phyloP scores from a whole-genome alignment of 192 early-diverging fungal species.

The Entophlyctis helioformis region DNA sequence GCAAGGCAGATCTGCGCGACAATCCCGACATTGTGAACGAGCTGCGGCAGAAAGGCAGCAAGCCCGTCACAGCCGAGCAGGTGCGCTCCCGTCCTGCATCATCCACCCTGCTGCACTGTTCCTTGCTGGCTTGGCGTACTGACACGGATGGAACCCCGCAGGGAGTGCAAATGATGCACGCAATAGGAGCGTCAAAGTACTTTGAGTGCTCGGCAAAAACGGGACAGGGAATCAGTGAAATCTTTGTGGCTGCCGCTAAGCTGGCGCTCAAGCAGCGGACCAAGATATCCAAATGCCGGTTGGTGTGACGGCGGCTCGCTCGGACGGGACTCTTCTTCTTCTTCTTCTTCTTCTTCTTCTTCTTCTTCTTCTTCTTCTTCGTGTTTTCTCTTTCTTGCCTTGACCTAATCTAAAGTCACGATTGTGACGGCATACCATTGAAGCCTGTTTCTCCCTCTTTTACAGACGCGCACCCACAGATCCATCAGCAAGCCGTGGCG shows the following conservation, averaged over 20 bases:
- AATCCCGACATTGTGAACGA: slow-evolving; percentile 16
- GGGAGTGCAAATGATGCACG: slow-evolving; percentile 50
- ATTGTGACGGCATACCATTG: no score
- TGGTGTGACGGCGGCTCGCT: no score
- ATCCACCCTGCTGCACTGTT: background rate
- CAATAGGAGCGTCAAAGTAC: slow-evolving; percentile 67
- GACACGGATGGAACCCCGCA: slow-evolving; percentile 19
- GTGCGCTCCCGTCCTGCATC: slow-evolving; percentile 3
- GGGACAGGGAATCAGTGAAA: slow-evolving; percentile 52
- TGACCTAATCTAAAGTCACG: no score
- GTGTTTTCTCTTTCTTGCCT: no score
- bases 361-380: no score
- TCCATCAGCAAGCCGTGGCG: no score
- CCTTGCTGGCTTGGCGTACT: slow-evolving; percentile 1
- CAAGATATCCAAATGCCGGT: no score
- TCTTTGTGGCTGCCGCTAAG: slow-evolving; percentile 55
- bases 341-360: no score
- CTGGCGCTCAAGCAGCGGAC: slow-evolving; percentile 22
- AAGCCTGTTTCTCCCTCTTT: no score
- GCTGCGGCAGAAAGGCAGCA: slow-evolving; percentile 4
- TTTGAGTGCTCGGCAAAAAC: slow-evolving; percentile 75
- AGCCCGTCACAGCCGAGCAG: slow-evolving; percentile 9
- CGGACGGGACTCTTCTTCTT: no score
- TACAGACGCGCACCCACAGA: no score
- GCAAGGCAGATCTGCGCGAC: slow-evolving; percentile 28